Percentiles rank a stretch among this genome's conserved stretches.
These are phyloP conservation scores for Phytophthora pseudosyringae DNA, from an alignment of 352 stramenopile species.

Conservation along the genomic window DNA sequence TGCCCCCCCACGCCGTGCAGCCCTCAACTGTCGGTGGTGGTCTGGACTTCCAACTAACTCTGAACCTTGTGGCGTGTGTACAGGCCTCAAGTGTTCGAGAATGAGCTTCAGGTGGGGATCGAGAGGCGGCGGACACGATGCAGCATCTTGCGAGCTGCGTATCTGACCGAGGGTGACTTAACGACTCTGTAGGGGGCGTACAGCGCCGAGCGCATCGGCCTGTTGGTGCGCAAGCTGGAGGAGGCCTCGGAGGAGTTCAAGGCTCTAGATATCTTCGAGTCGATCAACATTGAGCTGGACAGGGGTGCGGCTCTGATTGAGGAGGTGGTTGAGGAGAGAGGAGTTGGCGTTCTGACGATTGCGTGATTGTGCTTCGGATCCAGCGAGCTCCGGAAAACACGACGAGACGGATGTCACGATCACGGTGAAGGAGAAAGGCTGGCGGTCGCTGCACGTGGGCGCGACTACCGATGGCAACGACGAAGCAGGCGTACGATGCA, in stretches of 20 bases:
- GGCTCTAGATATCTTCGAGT: constrained; percentile 86
- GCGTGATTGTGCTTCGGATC: constrained; percentile 11
- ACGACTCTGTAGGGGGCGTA: constrained; percentile 55
- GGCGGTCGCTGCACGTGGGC: constrained; percentile 85
- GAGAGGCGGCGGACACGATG: background rate
- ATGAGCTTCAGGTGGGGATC: constrained; percentile 72
- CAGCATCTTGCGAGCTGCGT: background rate
- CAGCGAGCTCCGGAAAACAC: constrained; percentile 67
- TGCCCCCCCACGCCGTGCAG: background rate
- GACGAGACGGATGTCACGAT: constrained; percentile 90
- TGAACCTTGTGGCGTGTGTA: constrained; percentile 11
- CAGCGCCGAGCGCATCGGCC: constrained; percentile 67
- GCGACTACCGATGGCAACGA: constrained; percentile 87
- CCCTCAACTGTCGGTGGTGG: background rate
- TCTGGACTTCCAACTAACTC: constrained; percentile 9
- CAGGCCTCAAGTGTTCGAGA: constrained; percentile 87
- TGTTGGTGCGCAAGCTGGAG: constrained; percentile 65
- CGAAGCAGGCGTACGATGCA: constrained; percentile 66
- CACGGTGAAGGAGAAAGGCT: constrained; percentile 88
- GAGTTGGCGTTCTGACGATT: constrained; percentile 5
- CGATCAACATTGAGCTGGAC: constrained; percentile 83
- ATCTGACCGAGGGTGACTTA: constrained; percentile 6
- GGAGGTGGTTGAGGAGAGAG: background rate
- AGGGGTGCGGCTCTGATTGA: constrained; percentile 42
- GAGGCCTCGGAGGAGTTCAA: constrained; percentile 73